A percentile compares a stretch with the other conserved stretches of the same genome.
Conservation (phyloP, 2,329 filamentous ascomycete genomes). For the Cytospora schulzeri region DNA sequence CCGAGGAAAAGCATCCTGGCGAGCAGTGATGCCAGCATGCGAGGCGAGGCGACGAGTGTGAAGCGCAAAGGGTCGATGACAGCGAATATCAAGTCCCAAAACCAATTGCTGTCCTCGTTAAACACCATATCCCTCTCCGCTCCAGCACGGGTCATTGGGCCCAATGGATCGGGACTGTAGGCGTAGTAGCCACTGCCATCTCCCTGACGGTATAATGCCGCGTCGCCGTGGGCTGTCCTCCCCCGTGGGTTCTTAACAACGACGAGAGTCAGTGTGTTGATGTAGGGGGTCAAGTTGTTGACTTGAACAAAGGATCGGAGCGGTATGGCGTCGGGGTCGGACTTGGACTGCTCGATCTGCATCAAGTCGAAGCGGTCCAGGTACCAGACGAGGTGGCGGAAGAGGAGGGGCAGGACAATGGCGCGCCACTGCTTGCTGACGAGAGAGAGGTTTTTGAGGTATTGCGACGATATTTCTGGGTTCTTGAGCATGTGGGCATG, state of each 20-base stretch:
- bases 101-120: slow-evolving; percentile 43
- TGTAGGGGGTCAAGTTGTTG: slow-evolving; percentile 42
- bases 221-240: slow-evolving; percentile 23
- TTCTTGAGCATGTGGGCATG: slow-evolving; percentile 39
- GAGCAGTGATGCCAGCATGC: slow-evolving; percentile 62
- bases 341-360: slow-evolving; percentile 30
- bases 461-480: slow-evolving; percentile 31
- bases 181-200: slow-evolving; percentile 12
- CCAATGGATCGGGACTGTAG: slow-evolving; percentile 9
- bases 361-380: slow-evolving; percentile 38
- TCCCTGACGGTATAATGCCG: slow-evolving; percentile 4
- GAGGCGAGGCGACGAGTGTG: slow-evolving; percentile 62
- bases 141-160: slow-evolving; percentile 2
- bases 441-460: slow-evolving; percentile 59
- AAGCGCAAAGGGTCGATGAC: slow-evolving; percentile 55
- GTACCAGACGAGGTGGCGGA: slow-evolving; percentile 54
- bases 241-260: slow-evolving; percentile 31
- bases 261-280: slow-evolving; percentile 46
- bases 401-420: slow-evolving; percentile 57
- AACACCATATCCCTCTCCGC: slow-evolving; percentile 32
- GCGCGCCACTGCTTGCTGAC: slow-evolving; percentile 57
- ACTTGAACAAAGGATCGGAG: slow-evolving; percentile 44
- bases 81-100: slow-evolving; percentile 60
- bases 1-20: slow-evolving; percentile 58
- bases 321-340: slow-evolving; percentile 36